These are phyloP conservation scores for Cordyceps cateniannulata DNA, from an alignment of 2,329 filamentous ascomycete species.

Conservation along the genomic window DNA sequence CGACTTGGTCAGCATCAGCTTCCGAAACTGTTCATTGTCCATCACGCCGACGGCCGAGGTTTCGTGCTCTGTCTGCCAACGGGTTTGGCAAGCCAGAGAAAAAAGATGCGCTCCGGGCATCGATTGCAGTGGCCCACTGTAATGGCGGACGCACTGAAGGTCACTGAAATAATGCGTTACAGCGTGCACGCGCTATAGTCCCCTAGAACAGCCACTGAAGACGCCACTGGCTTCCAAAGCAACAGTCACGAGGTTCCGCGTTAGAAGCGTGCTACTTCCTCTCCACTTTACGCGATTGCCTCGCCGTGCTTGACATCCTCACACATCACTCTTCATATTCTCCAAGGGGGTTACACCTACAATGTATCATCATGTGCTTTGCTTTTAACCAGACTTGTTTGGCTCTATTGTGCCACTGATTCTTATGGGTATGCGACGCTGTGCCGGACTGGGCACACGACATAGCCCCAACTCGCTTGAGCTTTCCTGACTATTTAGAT, in stretches of 20 bases:
- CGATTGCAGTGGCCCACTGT: not conserved
- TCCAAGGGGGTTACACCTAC: not conserved
- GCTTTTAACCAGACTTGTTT: not conserved
- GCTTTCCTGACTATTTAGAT: not conserved
- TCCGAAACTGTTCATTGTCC: conserved; percentile 95
- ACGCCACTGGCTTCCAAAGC: not conserved
- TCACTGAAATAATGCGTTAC: not conserved
- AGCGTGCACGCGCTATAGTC: not conserved
- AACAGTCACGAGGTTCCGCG: conserved; percentile 36
- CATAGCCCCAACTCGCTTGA: not conserved
- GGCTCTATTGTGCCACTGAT: not conserved
- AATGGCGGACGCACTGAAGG: not conserved
- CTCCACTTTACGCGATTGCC: conserved; percentile 31
- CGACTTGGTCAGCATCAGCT: conserved; percentile 55
- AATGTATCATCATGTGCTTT: not conserved
- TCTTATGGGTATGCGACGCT: not conserved
- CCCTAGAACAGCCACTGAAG: not conserved
- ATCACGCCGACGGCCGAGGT: conserved; percentile 39
- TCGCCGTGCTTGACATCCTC: conserved; percentile 9
- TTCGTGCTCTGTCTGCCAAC: not conserved
- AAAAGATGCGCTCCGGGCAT: not conserved
- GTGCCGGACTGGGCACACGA: not conserved
- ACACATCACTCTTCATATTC: not conserved
- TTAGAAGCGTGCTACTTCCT: conserved; percentile 20
- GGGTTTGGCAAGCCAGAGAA: not conserved